Conservation (phyloP, 441 rosid genomes). For the Populus tomentosa region DNA sequence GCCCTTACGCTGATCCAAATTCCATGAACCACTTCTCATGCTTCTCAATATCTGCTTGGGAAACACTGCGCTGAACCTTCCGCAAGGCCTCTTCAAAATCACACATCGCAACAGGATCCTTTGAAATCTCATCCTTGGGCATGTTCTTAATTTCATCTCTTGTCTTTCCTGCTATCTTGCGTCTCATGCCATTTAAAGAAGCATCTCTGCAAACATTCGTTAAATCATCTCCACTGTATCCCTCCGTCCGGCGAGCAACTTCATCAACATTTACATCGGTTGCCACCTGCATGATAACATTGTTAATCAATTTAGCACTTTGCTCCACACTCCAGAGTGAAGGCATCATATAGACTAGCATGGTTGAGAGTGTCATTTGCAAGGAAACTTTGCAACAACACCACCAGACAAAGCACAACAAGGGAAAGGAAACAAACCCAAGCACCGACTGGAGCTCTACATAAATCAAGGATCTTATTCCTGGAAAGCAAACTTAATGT, state of each 20-base stretch:
- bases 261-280: constrained; percentile 85
- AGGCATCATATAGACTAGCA: not conserved
- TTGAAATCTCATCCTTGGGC: constrained; percentile 95
- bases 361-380: not conserved
- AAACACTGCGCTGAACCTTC: constrained; percentile 95
- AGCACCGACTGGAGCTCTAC: not conserved
- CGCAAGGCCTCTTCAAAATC: constrained; percentile 93
- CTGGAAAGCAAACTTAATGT: not conserved
- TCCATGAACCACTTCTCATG: constrained; percentile 97
- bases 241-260: constrained; percentile 89
- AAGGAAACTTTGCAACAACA: not conserved
- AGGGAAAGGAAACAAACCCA: not conserved
- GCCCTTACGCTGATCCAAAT: constrained; percentile 73
- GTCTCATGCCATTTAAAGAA: constrained; percentile 97
- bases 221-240: constrained; percentile 99
- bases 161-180: constrained; percentile 97
- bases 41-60: constrained; percentile 81
- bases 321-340: not conserved
- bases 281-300: constrained; percentile 52
- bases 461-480: not conserved
- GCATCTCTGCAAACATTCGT: constrained; percentile 98
- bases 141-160: constrained; percentile 98
- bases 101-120: constrained; percentile 97
- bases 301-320: not conserved
- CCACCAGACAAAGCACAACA: not conserved